Percentiles rank a stretch among this genome's conserved stretches.
phyloP scores from a whole-genome alignment of 768 basidiomycete species.

The Pleurotus citrinopileatus region DNA sequence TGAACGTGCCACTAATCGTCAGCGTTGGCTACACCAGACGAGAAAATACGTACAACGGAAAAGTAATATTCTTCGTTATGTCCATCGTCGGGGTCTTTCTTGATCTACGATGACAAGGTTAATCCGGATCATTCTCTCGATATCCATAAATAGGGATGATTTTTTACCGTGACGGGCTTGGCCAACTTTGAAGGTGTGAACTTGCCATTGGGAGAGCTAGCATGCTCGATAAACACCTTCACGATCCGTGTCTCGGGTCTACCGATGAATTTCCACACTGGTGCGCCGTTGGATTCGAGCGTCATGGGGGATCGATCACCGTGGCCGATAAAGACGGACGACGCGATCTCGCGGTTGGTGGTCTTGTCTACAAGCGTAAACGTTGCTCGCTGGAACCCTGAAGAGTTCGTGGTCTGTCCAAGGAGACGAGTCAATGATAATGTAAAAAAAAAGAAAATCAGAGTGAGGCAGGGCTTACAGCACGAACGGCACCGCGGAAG shows the following conservation, averaged over 20 bases:
- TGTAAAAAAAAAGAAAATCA: too few species aligned
- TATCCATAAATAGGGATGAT: not conserved
- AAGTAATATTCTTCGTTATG: not conserved
- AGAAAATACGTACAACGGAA: not conserved
- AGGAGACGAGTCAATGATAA: not conserved
- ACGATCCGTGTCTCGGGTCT: not conserved
- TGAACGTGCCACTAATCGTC: not conserved
- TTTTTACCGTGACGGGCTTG: not conserved
- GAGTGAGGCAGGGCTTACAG: not conserved
- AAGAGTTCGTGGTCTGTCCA: not conserved
- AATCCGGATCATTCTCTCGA: not conserved
- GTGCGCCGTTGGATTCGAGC: not conserved
- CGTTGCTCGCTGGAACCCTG: not conserved
- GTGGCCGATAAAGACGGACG: not conserved
- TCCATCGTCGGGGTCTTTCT: not conserved
- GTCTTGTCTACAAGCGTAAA: slow-evolving; percentile 1
- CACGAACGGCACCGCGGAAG: not conserved
- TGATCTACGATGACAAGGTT: not conserved
- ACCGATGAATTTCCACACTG: not conserved
- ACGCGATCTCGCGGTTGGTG: not conserved
- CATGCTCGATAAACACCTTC: not conserved
- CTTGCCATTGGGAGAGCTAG: not conserved
- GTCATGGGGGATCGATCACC: not conserved
- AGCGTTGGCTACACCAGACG: not conserved
- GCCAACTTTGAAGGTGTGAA: not conserved